Base-by-base conservation (phyloP, 1,284 basidiomycete species). In the Retiboletus fuscus region DNA sequence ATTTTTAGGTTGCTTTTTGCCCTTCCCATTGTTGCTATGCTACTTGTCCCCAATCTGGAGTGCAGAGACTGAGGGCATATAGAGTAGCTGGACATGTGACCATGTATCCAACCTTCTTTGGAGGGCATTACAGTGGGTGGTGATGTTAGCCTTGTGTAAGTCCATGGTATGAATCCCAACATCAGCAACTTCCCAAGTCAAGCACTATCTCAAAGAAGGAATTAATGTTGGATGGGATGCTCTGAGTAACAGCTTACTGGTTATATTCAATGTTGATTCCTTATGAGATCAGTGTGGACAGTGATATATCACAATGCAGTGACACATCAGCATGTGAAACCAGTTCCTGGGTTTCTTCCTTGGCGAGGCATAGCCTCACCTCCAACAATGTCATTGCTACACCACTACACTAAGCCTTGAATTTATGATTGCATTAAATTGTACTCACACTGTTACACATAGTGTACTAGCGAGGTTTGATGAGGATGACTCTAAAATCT, bases 241-340 rank as follows among this genome's bases (percentile, higher is more conserved):
- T n/a, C n/a, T 11, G n/a, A 12, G n/a, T 13, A 26, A 51, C n/a
- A 43, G 60, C 60, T 22, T 28, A 73, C 72, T 73, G 72, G 43
- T 43, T 24, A 0, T 61, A 64, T 20, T 73, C 22, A 3, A 73
- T 43, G 11, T 73, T 71, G 3, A 64, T 7, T 24, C 64, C 64
- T 1, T 18, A 30, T 4, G 28, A 28, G 49, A 73, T 73, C 5
- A 73, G 12, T 1, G 66, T 5, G 2, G 62, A 57, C 1, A 49
- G 72, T 1, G 72, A 73, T 1, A 66, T 41, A 3, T 73, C 64
- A 1, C 28, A 20, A 24, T 72, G 69, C 20, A 72, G 3, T 18
- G 64, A 72, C 12, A 30, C 7, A 11, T 72, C 61, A 1, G 53
- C 16, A 7, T 47, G 8, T n/a, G n/a, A n/a, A n/a, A n/a, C n/a